phyloP scores from a whole-genome alignment of 352 stramenopile genomes.

The Pythium aquatile region DNA sequence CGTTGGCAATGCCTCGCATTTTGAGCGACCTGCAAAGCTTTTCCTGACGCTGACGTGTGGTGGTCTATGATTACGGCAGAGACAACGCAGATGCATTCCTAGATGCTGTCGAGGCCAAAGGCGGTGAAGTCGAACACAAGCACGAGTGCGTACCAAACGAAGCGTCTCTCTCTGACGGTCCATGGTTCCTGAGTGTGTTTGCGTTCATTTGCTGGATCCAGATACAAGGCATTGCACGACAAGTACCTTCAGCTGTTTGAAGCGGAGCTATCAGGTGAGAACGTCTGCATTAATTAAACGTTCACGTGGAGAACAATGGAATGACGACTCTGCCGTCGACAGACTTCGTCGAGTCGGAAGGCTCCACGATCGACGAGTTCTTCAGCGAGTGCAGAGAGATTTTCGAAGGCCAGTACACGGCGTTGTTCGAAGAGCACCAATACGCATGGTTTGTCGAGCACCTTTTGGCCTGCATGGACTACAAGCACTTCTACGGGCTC shows the following conservation, averaged over 20 bases:
- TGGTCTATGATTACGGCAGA: constrained; percentile 21
- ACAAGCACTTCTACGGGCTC: constrained; percentile 78
- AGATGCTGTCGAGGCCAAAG: constrained; percentile 64
- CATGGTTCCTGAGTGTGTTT: neutral
- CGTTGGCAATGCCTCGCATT: neutral
- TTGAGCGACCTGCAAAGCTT: too few species aligned
- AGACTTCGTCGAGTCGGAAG: constrained; percentile 77
- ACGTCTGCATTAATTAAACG: too few species aligned
- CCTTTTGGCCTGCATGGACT: constrained; percentile 78
- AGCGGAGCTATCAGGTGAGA: constrained; percentile 53
- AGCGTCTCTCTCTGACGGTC: too few species aligned
- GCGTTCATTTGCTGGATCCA: neutral
- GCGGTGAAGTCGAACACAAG: constrained; percentile 69
- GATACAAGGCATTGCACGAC: constrained; percentile 78
- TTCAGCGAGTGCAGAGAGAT: constrained; percentile 66
- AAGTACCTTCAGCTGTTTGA: constrained; percentile 76
- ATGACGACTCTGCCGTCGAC: neutral
- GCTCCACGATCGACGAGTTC: constrained; percentile 62
- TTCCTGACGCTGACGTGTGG: neutral
- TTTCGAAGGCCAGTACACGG: constrained; percentile 56
- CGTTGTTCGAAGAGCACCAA: constrained; percentile 66
- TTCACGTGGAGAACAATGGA: too few species aligned
- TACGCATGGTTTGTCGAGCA: constrained; percentile 80
- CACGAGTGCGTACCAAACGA: constrained; percentile 42
- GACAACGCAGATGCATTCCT: constrained; percentile 61